Evolutionary conservation across 306 rosid species (phyloP).

Genomic region (Malus orientalis): DNA sequence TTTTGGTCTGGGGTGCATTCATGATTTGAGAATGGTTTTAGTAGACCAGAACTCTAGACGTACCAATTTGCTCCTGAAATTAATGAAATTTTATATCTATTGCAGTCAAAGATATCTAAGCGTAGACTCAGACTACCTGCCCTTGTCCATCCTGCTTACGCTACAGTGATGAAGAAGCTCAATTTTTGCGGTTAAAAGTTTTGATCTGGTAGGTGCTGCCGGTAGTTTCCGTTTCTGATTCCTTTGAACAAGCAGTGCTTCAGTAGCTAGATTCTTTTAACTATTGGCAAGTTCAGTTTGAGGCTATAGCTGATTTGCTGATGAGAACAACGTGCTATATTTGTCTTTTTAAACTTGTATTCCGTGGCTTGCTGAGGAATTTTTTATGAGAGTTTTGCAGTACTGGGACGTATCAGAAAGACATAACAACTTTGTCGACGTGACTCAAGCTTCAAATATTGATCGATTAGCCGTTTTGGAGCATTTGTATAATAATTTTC

Average conservation of each 20-base stretch:
- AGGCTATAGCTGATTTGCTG: not conserved
- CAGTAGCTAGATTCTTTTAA: not conserved
- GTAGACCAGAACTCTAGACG: not conserved
- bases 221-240: not conserved
- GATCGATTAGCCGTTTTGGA: not conserved
- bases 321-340: not conserved
- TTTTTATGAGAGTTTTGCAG: not conserved
- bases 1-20: not conserved
- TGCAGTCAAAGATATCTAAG: slow-evolving; percentile 90
- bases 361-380: not conserved
- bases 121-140: slow-evolving; percentile 74
- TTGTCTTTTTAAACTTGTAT: not conserved
- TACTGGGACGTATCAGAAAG: not conserved
- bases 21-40: not conserved
- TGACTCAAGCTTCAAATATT: not conserved
- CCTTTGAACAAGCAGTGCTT: not conserved
- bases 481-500: not conserved
- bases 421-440: not conserved
- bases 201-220: slow-evolving; percentile 11
- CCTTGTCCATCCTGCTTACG: slow-evolving; percentile 64
- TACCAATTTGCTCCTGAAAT: not conserved
- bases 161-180: slow-evolving; percentile 94
- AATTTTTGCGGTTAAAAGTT: slow-evolving; percentile 47
- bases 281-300: not conserved
- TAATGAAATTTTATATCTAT: slow-evolving; percentile 7